These are phyloP conservation scores for Neofusicoccum parvum DNA, from an alignment of 2,329 filamentous ascomycete species.

Conservation along the genomic window DNA sequence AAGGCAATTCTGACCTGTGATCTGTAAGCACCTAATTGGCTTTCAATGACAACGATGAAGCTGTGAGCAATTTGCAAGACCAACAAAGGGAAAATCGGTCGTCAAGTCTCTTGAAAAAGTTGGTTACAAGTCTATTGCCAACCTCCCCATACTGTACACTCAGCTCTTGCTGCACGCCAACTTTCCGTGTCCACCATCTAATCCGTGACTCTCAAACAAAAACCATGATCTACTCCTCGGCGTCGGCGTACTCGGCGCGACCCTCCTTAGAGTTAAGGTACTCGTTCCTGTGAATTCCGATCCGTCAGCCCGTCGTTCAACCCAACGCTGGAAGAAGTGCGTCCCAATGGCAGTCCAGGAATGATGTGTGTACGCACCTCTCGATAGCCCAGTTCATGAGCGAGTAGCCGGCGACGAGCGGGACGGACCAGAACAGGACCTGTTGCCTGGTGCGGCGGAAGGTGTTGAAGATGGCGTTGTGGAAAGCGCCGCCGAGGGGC, in stretches of 20 bases:
- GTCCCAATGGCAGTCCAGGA: neutral
- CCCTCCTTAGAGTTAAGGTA: constrained; percentile 80
- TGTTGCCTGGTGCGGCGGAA: constrained; percentile 84
- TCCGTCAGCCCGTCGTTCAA: neutral
- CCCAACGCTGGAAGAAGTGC: neutral
- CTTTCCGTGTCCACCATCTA: neutral
- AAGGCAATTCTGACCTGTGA: neutral
- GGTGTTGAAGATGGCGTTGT: constrained; percentile 93
- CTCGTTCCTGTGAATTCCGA: constrained; percentile 62
- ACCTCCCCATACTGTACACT: constrained; percentile 13
- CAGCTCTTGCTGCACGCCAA: neutral
- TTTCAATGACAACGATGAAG: neutral
- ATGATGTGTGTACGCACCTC: constrained; percentile 61
- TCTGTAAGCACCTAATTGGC: neutral
- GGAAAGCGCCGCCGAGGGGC: constrained; percentile 73
- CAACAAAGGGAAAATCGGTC: neutral
- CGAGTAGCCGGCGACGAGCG: constrained; percentile 77
- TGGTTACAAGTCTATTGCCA: constrained; percentile 17
- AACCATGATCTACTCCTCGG: constrained; percentile 32
- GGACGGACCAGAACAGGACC: constrained; percentile 85
- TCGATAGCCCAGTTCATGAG: constrained; percentile 89
- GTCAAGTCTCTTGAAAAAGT: constrained; percentile 3
- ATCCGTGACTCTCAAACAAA: neutral
- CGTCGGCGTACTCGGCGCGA: constrained; percentile 55
- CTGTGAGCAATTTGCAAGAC: neutral